A percentile compares a stretch with the other conserved stretches of the same genome.
Conservation (phyloP, 768 basidiomycete species). For the Xerocomellus chrysenteron region DNA sequence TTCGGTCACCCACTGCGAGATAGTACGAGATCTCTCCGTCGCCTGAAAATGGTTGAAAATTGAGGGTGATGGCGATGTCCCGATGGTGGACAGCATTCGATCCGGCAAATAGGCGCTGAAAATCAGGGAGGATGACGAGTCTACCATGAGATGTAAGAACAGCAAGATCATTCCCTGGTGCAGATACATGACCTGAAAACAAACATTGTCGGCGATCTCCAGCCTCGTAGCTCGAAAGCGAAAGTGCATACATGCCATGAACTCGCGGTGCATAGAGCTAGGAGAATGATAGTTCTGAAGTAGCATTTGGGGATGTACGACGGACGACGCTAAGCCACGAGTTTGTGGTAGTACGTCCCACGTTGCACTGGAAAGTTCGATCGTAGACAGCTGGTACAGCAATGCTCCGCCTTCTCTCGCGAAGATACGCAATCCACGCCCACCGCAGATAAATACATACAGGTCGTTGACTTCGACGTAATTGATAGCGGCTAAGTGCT, state of each 20-base stretch:
- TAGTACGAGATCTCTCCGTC: constrained; percentile 39
- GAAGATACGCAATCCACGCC: constrained; percentile 50
- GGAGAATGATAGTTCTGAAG: constrained; percentile 4
- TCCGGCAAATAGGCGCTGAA: constrained; percentile 25
- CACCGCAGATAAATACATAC: constrained; percentile 61
- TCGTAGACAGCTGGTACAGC: constrained; percentile 44
- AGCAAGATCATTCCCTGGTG: constrained; percentile 42
- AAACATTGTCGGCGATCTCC: background rate
- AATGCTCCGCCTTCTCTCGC: constrained; percentile 44
- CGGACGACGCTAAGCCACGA: constrained; percentile 3
- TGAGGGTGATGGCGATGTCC: constrained; percentile 29
- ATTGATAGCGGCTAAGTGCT: constrained; percentile 40
- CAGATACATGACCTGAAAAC: constrained; percentile 42
- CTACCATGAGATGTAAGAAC: constrained; percentile 29
- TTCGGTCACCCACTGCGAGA: constrained; percentile 43
- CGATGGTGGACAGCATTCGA: constrained; percentile 40
- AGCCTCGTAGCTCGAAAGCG: background rate
- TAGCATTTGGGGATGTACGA: constrained; percentile 25
- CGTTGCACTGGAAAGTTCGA: constrained; percentile 33
- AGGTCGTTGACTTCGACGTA: constrained; percentile 66
- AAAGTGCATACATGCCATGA: constrained; percentile 28
- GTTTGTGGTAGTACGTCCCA: constrained; percentile 34
- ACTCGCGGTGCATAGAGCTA: constrained; percentile 10
- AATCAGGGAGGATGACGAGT: constrained; percentile 29
- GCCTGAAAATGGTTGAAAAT: constrained; percentile 21